phyloP scores from a whole-genome alignment of 306 rosid species.

The Cicer chorassanicum region DNA sequence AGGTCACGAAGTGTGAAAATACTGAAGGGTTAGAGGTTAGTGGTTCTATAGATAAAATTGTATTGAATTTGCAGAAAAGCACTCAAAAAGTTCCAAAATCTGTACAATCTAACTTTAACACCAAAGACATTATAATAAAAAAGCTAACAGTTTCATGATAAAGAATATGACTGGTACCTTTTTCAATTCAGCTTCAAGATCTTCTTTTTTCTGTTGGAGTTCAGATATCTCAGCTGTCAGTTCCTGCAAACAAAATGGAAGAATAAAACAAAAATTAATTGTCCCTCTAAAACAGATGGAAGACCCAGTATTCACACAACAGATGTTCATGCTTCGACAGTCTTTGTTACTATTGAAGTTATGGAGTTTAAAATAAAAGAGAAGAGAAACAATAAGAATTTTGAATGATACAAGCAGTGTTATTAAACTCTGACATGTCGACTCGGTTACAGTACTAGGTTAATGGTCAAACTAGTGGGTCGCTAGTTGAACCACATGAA shows the following conservation, averaged over 20 bases:
- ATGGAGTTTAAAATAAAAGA: background rate
- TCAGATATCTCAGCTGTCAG: slow-evolving; percentile 74
- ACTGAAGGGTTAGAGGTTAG: slow-evolving; percentile 1
- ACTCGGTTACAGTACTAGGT: too few relatives aligned
- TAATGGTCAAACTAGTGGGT: too few relatives aligned
- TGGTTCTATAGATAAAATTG: background rate
- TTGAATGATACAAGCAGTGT: too few relatives aligned
- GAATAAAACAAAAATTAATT: slow-evolving; percentile 35
- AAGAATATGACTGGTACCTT: slow-evolving; percentile 59
- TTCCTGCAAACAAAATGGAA: slow-evolving; percentile 63
- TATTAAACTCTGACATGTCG: too few relatives aligned
- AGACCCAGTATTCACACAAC: slow-evolving; percentile 34
- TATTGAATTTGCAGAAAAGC: slow-evolving; percentile 7
- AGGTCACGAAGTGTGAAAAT: slow-evolving; percentile 13
- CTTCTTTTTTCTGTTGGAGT: slow-evolving; percentile 82
- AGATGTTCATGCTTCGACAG: slow-evolving; percentile 3
- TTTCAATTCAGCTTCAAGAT: slow-evolving; percentile 83
- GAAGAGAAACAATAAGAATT: background rate
- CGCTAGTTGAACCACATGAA: too few relatives aligned
- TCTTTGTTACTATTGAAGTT: background rate
- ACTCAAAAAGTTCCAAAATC: background rate
- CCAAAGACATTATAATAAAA: background rate
- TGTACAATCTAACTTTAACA: background rate
- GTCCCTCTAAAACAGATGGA: slow-evolving; percentile 39
- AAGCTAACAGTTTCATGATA: background rate